Evolutionary conservation across 2,329 filamentous ascomycete species (phyloP).

Genomic region (Colletotrichum spinosum): DNA sequence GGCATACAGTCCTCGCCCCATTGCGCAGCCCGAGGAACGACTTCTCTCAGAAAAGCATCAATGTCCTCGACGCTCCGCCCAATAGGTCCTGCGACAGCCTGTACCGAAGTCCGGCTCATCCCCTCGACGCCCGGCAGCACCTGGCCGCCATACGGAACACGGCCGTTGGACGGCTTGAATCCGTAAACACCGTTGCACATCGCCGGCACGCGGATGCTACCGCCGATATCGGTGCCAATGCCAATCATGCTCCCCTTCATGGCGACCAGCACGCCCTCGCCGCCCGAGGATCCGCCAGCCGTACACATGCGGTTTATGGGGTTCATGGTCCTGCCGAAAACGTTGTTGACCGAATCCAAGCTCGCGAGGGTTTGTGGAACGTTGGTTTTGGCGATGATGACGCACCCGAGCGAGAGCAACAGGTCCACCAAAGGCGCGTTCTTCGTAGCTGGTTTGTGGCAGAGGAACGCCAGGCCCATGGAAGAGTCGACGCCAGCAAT

Average conservation of each 20-base stretch:
- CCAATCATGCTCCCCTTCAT: slow-evolving; percentile 31
- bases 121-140: slow-evolving; percentile 15
- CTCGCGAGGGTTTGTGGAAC: slow-evolving; percentile 44
- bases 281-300: slow-evolving; percentile 32
- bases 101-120: slow-evolving; percentile 28
- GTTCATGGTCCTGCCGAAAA: slow-evolving; percentile 34
- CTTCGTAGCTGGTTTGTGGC: slow-evolving; percentile 45
- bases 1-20: slow-evolving; percentile 35
- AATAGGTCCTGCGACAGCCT: slow-evolving; percentile 26
- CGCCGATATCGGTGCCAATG: slow-evolving; percentile 31
- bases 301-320: slow-evolving; percentile 29
- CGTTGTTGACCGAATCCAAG: slow-evolving; percentile 34
- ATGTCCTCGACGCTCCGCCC: slow-evolving; percentile 29
- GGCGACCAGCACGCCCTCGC: slow-evolving; percentile 29
- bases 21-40: slow-evolving; percentile 18
- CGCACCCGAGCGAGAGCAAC: slow-evolving; percentile 44
- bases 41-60: slow-evolving; percentile 14
- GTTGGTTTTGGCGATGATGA: slow-evolving; percentile 39
- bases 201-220: slow-evolving; percentile 33
- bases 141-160: slow-evolving; percentile 23
- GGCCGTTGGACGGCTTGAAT: slow-evolving; percentile 28
- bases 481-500: slow-evolving; percentile 59
- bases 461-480: slow-evolving; percentile 50
- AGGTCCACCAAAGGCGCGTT: slow-evolving; percentile 46
- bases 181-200: slow-evolving; percentile 36